Base-by-base conservation (phyloP, 192 early-diverging fungal species). In the Chytriomyces hyalinus region DNA sequence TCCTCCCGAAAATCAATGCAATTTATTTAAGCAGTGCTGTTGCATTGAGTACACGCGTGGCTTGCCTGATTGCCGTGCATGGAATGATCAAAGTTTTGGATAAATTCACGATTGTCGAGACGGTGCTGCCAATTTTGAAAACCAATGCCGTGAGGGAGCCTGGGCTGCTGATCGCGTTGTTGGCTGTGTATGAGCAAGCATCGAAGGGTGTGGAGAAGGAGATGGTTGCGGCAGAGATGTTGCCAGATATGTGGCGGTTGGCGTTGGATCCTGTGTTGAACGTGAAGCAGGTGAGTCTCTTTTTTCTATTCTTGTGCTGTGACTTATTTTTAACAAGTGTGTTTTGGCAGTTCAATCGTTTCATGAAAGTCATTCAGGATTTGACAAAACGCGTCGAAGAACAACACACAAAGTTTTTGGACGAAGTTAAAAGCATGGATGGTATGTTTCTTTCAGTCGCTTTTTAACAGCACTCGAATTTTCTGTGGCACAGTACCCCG, bases 121-220 rank as follows among this genome's bases (percentile, higher is more conserved):
- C 92, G 76, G 59, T 96, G 22, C 80, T 96, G n/a, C 95, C 95
- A 9, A 49, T 94, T 68, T 78, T 96, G 63, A 87, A 87, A 47
- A 86, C 88, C 7, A 95, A 94, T 57, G 91, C 90, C 70, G 91
- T 91, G 20, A 86, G 92, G 4, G 94, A 96, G 73, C 91, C 93
- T 0, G 87, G 86, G 1, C 89, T 96, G 8, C 83, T 91, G 83
- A 86, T 96, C 83, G 91, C 92, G 5, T 90, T 94, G 28, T 80
- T 94, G 53, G 86, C 88, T 24, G 89, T 95, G 51, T 96, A 94
- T 76, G 92, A 93, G 62, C 92, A 96, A 26, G 84, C 93, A 78
- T 90, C 92, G 2, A 87, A 87, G 49, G 74, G 87, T 67, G 73
- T 93, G 13, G 94, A 96, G 46, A 91, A 91, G 65, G 91, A 92